These are phyloP conservation scores for Sporobolus alterniflorus DNA, from an alignment of 202 grass and related monocot species.

Conservation along the genomic window DNA sequence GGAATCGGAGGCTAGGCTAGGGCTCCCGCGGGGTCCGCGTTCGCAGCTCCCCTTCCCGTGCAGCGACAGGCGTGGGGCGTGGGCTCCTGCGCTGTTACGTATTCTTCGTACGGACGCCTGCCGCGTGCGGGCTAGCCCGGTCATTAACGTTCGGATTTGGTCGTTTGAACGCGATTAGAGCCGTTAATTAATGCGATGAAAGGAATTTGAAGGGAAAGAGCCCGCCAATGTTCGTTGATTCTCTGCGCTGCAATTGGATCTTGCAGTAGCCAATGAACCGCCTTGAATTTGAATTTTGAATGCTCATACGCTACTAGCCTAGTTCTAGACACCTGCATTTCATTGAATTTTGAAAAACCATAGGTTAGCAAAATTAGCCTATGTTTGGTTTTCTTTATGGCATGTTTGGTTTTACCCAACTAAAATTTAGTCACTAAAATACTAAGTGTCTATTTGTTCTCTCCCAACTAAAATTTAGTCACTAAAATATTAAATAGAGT, in stretches of 20 bases:
- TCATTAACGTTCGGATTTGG: constrained; percentile 24
- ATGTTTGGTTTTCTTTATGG: no score
- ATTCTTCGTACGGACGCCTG: background rate
- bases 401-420: no score
- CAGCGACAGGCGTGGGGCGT: background rate
- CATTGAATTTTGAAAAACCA: background rate
- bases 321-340: background rate
- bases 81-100: background rate
- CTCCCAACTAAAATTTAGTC: no score
- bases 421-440: no score
- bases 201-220: background rate
- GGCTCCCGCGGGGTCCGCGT: constrained; percentile 34
- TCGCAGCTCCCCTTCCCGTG: constrained; percentile 7
- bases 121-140: background rate
- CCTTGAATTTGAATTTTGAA: background rate
- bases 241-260: background rate
- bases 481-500: no score
- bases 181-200: constrained; percentile 20
- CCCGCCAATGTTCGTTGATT: background rate
- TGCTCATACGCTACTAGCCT: background rate
- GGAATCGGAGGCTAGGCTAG: no score
- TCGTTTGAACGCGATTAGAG: constrained; percentile 31
- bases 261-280: background rate
- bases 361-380: no score
- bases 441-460: no score